Conservation (phyloP, 1,284 basidiomycete genomes). For the Ustilago vetiveriae region DNA sequence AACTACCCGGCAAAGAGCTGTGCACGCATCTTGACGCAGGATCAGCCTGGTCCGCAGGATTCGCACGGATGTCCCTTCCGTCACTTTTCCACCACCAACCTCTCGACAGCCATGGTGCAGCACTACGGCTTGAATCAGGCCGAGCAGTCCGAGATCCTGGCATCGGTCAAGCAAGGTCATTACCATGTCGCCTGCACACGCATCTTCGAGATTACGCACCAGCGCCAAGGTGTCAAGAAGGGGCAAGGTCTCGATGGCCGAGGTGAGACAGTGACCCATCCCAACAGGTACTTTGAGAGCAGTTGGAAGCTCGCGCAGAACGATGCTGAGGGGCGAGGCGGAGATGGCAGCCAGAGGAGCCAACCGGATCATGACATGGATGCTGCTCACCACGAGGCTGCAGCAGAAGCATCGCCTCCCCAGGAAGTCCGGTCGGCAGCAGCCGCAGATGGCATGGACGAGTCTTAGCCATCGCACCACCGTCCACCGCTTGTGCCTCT, state of each 20-base stretch:
- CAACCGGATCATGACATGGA: slow-evolving; percentile 19
- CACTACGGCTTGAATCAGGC: slow-evolving; percentile 76
- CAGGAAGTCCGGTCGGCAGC: background rate
- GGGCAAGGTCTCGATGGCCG: slow-evolving; percentile 83
- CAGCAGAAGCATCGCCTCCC: slow-evolving; percentile 1
- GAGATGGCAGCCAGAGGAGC: slow-evolving; percentile 14
- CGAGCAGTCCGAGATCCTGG: slow-evolving; percentile 88
- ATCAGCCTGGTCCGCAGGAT: slow-evolving; percentile 79
- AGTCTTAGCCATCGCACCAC: slow-evolving; percentile 6
- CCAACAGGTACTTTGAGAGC: slow-evolving; percentile 79
- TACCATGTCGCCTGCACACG: slow-evolving; percentile 97
- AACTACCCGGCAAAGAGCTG: slow-evolving; percentile 97
- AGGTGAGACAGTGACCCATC: slow-evolving; percentile 91
- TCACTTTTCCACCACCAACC: slow-evolving; percentile 85
- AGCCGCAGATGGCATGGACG: slow-evolving; percentile 30
- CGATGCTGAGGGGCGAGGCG: slow-evolving; percentile 4
- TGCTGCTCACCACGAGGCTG: background rate
- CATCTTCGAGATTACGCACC: slow-evolving; percentile 93
- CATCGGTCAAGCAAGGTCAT: slow-evolving; percentile 81
- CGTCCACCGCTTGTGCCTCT: background rate
- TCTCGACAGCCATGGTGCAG: slow-evolving; percentile 79
- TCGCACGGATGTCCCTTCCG: slow-evolving; percentile 94
- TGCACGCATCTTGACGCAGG: slow-evolving; percentile 83
- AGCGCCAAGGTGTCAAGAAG: slow-evolving; percentile 77
- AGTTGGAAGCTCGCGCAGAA: slow-evolving; percentile 64